phyloP scores from a whole-genome alignment of 2,329 filamentous ascomycete species.

The Diaporthe amygdali region DNA sequence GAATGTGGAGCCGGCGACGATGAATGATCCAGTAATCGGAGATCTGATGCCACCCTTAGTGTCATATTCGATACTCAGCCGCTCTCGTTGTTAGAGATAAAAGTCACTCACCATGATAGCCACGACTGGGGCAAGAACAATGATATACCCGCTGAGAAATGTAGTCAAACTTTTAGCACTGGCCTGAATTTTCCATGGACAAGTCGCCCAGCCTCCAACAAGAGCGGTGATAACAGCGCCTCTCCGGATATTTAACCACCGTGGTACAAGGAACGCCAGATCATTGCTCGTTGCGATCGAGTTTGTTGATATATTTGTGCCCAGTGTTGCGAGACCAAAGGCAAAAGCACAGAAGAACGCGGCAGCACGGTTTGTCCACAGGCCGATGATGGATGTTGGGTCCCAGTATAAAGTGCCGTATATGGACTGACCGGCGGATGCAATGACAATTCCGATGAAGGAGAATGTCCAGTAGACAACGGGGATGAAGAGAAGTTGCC shows the following conservation, averaged over 20 bases:
- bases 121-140: conserved; percentile 29
- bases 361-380: conserved; percentile 41
- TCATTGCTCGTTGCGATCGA: conserved; percentile 58
- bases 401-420: conserved; percentile 55
- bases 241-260: conserved; percentile 38
- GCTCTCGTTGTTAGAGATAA: too few relatives aligned
- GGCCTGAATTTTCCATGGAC: conserved; percentile 41
- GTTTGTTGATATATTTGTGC: conserved; percentile 36
- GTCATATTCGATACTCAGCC: neutral
- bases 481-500: conserved; percentile 53
- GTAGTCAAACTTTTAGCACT: conserved; percentile 27
- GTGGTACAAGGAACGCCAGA: conserved; percentile 38
- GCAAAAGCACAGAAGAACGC: conserved; percentile 35
- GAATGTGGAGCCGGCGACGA: neutral
- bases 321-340: conserved; percentile 45
- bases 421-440: conserved; percentile 47
- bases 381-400: conserved; percentile 51
- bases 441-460: conserved; percentile 53
- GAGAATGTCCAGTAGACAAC: conserved; percentile 52
- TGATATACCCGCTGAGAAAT: conserved; percentile 27
- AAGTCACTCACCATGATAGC: conserved; percentile 2
- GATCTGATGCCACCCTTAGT: neutral
- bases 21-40: conserved; percentile 19
- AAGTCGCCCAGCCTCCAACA: conserved; percentile 39
- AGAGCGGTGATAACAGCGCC: conserved; percentile 37